Conservation (phyloP, 805 yeast species). For the Myxozyma udenii region DNA sequence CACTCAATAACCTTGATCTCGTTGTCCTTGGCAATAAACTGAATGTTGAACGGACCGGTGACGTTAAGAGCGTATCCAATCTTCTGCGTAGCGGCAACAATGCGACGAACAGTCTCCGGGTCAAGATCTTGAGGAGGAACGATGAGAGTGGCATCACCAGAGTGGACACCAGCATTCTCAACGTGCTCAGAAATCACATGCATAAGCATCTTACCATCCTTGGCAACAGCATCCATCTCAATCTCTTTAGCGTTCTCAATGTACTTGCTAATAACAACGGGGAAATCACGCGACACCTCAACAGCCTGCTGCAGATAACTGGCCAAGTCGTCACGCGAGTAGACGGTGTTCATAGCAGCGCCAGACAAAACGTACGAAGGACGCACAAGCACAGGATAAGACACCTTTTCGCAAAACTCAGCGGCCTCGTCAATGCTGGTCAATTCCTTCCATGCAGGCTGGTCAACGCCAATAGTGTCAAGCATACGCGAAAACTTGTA, state of each 20-base stretch:
- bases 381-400: constrained; percentile 93
- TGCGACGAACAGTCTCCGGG: constrained; percentile 81
- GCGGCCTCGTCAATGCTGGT: constrained; percentile 92
- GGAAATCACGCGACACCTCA: constrained; percentile 95
- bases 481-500: constrained; percentile 96
- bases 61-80: constrained; percentile 92
- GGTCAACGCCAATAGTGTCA: constrained; percentile 94
- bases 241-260: constrained; percentile 96
- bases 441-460: constrained; percentile 98
- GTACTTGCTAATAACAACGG: constrained; percentile 95
- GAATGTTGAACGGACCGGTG: constrained; percentile 97
- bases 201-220: constrained; percentile 89
- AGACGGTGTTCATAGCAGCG: constrained; percentile 98
- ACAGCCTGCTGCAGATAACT: constrained; percentile 89
- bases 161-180: constrained; percentile 98
- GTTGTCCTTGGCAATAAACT: constrained; percentile 91
- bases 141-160: constrained; percentile 97
- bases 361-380: constrained; percentile 97
- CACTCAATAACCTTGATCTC: constrained; percentile 98
- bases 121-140: constrained; percentile 96
- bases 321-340: constrained; percentile 82
- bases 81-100: constrained; percentile 93
- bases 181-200: constrained; percentile 98
- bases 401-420: constrained; percentile 81
- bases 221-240: constrained; percentile 98